A percentile compares a stretch with the other conserved stretches of the same genome.
These are phyloP conservation scores for Boletus reticuloceps DNA, from an alignment of 768 basidiomycete species.

Conservation along the genomic window DNA sequence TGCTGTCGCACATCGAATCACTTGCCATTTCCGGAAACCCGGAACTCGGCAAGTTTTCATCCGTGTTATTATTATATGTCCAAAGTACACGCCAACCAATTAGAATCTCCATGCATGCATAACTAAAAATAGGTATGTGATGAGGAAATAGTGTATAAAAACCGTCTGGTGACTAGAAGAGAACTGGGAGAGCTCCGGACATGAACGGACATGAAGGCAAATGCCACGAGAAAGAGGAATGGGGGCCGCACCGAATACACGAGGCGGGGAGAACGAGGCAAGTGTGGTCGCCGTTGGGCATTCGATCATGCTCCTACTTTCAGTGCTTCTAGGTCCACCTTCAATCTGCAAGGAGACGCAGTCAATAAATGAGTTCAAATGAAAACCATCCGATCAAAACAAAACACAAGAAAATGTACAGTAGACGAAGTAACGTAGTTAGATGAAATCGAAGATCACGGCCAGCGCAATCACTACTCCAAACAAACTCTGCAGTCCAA, in stretches of 20 bases:
- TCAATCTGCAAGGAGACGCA: constrained; percentile 49
- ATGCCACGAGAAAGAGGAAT: constrained; percentile 23
- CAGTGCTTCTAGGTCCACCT: constrained; percentile 59
- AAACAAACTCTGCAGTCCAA: constrained; percentile 56
- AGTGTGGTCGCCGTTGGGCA: constrained; percentile 5
- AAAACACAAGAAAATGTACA: constrained; percentile 20
- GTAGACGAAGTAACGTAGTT: constrained; percentile 26
- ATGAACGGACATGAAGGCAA: constrained; percentile 9
- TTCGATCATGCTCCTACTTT: constrained; percentile 32
- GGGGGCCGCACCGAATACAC: constrained; percentile 34
- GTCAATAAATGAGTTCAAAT: constrained; percentile 40
- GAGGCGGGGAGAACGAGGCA: constrained; percentile 27
- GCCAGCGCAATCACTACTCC: constrained; percentile 51
- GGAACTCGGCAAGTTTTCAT: too few species aligned
- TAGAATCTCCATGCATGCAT: constrained; percentile 23
- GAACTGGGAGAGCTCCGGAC: constrained; percentile 5
- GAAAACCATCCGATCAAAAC: constrained; percentile 8
- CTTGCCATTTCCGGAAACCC: not conserved
- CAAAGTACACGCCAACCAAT: constrained; percentile 23
- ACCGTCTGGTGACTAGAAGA: constrained; percentile 6
- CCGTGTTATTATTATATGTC: constrained; percentile 7
- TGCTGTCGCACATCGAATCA: not conserved
- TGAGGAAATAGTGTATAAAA: constrained; percentile 27
- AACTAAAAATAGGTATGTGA: constrained; percentile 28
- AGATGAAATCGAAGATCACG: constrained; percentile 53